Evolutionary conservation across 1,139 yeast species (phyloP).

Genomic region (Hemisphaericaspora subhashii): DNA sequence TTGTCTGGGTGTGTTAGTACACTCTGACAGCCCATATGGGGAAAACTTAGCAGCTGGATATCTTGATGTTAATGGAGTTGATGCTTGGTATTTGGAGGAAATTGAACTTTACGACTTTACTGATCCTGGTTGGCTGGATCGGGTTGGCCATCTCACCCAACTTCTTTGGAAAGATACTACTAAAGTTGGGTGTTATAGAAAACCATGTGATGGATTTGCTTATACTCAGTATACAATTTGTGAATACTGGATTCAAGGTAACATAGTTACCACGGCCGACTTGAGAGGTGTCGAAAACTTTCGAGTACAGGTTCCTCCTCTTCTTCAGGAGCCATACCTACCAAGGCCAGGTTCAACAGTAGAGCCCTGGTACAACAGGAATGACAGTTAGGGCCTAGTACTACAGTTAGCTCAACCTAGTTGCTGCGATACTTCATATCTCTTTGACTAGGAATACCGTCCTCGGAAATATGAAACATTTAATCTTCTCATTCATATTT

Average conservation of each 20-base stretch:
- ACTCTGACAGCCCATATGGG: slow-evolving; percentile 68
- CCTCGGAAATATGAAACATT: too few relatives aligned
- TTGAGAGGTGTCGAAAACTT: slow-evolving; percentile 42
- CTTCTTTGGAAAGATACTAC: slow-evolving; percentile 75
- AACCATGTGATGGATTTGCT: slow-evolving; percentile 42
- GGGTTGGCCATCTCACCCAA: slow-evolving; percentile 79
- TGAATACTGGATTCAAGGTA: slow-evolving; percentile 65
- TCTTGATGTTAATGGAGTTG: slow-evolving; percentile 50
- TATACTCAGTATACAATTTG: slow-evolving; percentile 66
- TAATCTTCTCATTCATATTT: too few relatives aligned
- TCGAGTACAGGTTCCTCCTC: slow-evolving; percentile 52
- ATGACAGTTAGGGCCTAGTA: too few relatives aligned
- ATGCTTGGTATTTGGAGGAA: slow-evolving; percentile 89
- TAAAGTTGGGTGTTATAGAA: slow-evolving; percentile 70
- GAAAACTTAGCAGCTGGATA: slow-evolving; percentile 86
- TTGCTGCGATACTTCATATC: too few relatives aligned
- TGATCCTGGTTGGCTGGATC: slow-evolving; percentile 30
- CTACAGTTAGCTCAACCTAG: too few relatives aligned
- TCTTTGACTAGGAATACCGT: too few relatives aligned
- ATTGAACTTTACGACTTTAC: slow-evolving; percentile 55
- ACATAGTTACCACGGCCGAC: slow-evolving; percentile 41
- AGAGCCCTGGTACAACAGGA: too few relatives aligned
- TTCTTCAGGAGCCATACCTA: slow-evolving; percentile 8
- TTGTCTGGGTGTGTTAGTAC: slow-evolving; percentile 56
- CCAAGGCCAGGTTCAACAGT: neutral